Conservation (phyloP, 1,284 basidiomycete species). For the Ustilago sp. region DNA sequence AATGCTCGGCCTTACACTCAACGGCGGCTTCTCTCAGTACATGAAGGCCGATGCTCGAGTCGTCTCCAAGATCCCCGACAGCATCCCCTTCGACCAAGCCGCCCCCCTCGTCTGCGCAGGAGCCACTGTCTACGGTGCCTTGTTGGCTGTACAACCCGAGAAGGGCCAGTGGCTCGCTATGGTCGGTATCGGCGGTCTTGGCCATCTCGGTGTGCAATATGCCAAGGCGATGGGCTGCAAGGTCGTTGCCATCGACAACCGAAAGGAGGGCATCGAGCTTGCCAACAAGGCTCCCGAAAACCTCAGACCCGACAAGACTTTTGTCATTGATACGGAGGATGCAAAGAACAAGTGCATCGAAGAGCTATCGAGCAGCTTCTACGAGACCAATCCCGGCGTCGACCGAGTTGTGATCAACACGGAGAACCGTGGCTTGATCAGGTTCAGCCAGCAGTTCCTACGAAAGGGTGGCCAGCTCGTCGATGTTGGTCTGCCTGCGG, state of each 20-base stretch:
- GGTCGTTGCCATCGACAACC: constrained; percentile 67
- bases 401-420: constrained; percentile 60
- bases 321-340: constrained; percentile 52
- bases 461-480: constrained; percentile 57
- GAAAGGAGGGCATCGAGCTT: constrained; percentile 48
- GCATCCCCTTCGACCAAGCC: constrained; percentile 55
- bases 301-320: constrained; percentile 58
- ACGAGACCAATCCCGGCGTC: constrained; percentile 61
- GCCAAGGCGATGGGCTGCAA: constrained; percentile 69
- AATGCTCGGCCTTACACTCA: constrained; percentile 53
- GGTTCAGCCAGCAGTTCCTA: constrained; percentile 57
- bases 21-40: constrained; percentile 62
- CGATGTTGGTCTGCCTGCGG: constrained; percentile 60
- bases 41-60: constrained; percentile 62
- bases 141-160: constrained; percentile 64
- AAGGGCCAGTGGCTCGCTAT: constrained; percentile 70
- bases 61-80: constrained; percentile 64
- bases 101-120: constrained; percentile 72
- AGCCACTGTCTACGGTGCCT: constrained; percentile 69
- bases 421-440: constrained; percentile 52
- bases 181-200: constrained; percentile 71
- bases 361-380: constrained; percentile 50
- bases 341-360: constrained; percentile 48
- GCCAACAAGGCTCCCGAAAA: constrained; percentile 41
- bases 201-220: constrained; percentile 70